These are phyloP conservation scores for Candida railenensis DNA, from an alignment of 805 yeast genomes.

Conservation along the genomic window DNA sequence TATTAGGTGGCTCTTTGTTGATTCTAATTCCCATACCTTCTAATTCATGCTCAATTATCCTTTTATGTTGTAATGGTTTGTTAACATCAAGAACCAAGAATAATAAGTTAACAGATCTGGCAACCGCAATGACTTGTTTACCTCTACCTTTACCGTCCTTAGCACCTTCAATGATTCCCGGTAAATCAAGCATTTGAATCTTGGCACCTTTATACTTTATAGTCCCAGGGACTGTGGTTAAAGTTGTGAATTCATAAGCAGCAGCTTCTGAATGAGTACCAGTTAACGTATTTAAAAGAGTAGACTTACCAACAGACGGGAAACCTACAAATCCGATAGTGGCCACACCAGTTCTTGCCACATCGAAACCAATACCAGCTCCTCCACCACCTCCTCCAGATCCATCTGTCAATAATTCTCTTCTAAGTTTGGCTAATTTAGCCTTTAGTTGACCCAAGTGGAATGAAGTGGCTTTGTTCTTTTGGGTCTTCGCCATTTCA, in stretches of 20 bases:
- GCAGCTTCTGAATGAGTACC: conserved; percentile 99
- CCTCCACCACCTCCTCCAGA: conserved; percentile 74
- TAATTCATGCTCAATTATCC: conserved; percentile 88
- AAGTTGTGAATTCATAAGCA: conserved; percentile 94
- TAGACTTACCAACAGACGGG: conserved; percentile 92
- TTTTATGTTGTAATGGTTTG: conserved; percentile 92
- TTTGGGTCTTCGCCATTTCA: conserved; percentile 98
- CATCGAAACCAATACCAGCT: conserved; percentile 93
- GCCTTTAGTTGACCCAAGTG: conserved; percentile 98
- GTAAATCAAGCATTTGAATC: conserved; percentile 91
- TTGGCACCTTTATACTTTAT: conserved; percentile 96
- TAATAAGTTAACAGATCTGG: conserved; percentile 92
- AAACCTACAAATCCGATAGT: conserved; percentile 97
- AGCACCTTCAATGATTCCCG: conserved; percentile 90
- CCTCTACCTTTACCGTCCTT: conserved; percentile 92
- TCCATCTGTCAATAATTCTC: conserved; percentile 75
- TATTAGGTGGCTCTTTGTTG: conserved; percentile 91
- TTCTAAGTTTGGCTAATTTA: conserved; percentile 88
- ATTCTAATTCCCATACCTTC: conserved; percentile 97
- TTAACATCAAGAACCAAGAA: conserved; percentile 95
- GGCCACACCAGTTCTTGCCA: conserved; percentile 98
- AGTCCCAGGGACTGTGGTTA: conserved; percentile 97
- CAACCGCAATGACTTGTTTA: conserved; percentile 97
- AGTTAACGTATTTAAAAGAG: conserved; percentile 81
- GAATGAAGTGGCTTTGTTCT: conserved; percentile 95